Conservation (phyloP, 306 rosid species). For the Vigna angularis region DNA sequence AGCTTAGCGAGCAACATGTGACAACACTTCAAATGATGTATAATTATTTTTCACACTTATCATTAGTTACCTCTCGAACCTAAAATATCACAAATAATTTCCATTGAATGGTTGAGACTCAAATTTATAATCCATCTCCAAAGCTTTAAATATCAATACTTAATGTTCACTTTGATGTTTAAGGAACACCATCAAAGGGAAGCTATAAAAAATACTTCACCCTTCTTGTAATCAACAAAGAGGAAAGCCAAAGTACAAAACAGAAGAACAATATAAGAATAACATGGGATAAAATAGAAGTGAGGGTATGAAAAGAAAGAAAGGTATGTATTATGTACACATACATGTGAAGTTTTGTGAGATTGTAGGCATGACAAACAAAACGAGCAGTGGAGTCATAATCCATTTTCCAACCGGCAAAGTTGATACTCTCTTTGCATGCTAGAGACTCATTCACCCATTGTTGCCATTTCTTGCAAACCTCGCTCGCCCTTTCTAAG, state of each 20-base stretch:
- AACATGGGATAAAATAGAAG: not conserved
- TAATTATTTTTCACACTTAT: too few relatives aligned
- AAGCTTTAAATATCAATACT: not conserved
- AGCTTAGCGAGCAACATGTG: too few relatives aligned
- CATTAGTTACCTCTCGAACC: not conserved
- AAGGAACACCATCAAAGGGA: not conserved
- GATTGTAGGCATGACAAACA: constrained; percentile 77
- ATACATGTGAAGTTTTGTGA: constrained; percentile 79
- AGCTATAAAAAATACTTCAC: not conserved
- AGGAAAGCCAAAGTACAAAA: not conserved
- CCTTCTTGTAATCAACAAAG: not conserved
- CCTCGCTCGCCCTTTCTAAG: constrained; percentile 71
- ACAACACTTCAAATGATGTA: too few relatives aligned
- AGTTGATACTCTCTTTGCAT: constrained; percentile 65
- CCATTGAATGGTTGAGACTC: not conserved
- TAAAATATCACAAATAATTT: not conserved
- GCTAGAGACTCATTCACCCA: constrained; percentile 82
- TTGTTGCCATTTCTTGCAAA: constrained; percentile 92
- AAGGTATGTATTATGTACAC: not conserved
- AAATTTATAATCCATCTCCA: constrained; percentile 3
- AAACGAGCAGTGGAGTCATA: constrained; percentile 87
- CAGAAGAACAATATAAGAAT: not conserved
- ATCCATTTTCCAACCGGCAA: constrained; percentile 94
- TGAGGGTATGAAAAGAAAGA: not conserved
- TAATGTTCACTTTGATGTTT: not conserved